A percentile compares a stretch with the other conserved stretches of the same genome.
These are phyloP conservation scores for Oryza nivara DNA, from an alignment of 176 grass and related monocot species.

Conservation along the genomic window DNA sequence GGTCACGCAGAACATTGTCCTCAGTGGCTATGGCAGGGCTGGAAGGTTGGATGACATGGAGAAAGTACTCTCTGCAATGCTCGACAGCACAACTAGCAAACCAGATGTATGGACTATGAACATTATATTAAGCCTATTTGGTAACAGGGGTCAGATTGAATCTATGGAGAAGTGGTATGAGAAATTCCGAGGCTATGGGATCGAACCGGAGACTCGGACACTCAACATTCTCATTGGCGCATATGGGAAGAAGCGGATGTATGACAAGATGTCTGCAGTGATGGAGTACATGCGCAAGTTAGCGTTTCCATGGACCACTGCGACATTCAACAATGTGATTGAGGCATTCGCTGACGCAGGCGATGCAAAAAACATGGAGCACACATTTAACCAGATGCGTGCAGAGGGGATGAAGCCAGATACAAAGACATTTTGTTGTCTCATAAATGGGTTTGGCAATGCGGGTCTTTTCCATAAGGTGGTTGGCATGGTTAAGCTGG, in stretches of 20 bases:
- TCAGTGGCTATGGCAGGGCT: slow-evolving; percentile 78
- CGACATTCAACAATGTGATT: slow-evolving; percentile 93
- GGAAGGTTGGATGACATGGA: slow-evolving; percentile 89
- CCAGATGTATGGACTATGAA: slow-evolving; percentile 98
- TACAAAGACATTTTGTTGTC: slow-evolving; percentile 88
- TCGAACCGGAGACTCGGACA: slow-evolving; percentile 87
- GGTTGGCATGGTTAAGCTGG: slow-evolving; percentile 78
- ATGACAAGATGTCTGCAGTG: slow-evolving; percentile 89
- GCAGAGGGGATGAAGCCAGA: slow-evolving; percentile 82
- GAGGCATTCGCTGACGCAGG: slow-evolving; percentile 78
- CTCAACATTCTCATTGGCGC: slow-evolving; percentile 92
- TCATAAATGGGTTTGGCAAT: slow-evolving; percentile 84
- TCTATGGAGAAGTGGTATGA: slow-evolving; percentile 97
- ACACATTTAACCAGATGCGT: slow-evolving; percentile 93
- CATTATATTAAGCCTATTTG: slow-evolving; percentile 89
- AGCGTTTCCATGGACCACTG: slow-evolving; percentile 82
- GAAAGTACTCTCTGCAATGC: slow-evolving; percentile 70
- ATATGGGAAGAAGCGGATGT: slow-evolving; percentile 88
- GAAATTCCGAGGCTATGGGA: slow-evolving; percentile 80
- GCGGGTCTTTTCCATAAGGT: slow-evolving; percentile 92
- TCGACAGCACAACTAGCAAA: slow-evolving; percentile 60
- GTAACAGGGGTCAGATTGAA: slow-evolving; percentile 66
- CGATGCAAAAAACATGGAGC: slow-evolving; percentile 89
- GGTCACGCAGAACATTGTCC: slow-evolving; percentile 86
- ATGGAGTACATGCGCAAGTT: slow-evolving; percentile 99